Base-by-base conservation (phyloP, 1,139 yeast genomes). In the Candida sp. region DNA sequence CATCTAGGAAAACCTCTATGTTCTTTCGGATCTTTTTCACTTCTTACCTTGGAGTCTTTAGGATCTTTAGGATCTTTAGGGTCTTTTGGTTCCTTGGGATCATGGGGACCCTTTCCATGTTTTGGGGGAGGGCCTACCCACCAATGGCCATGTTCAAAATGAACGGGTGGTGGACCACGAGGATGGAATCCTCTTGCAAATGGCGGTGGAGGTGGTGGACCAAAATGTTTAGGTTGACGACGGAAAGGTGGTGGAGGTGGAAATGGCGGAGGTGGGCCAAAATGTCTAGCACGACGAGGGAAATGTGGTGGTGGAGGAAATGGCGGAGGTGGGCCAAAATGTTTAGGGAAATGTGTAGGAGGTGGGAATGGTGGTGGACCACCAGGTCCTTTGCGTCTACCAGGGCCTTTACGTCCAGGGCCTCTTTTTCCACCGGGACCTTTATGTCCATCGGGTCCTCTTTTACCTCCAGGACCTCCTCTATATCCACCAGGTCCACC, bases 321-420 rank as follows among this genome's bases (percentile, higher is more conserved):
- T 7, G 49, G 45, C 30, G 47, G 36, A 2, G 41, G 35, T 4
- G 47, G 47, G 22, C 40, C 46, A 19, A 59, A 37, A 35, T 56
- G 58, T 11, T 11, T 11, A 8, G 7, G 7, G 11, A 7, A 7
- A 7, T 11, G 11, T 25, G 7, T 2, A 2, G 29, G 29, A 25
- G 29, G 29, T 11, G 11, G 11, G 7, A 7, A 8, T 8, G 29
- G 29, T 8, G 29, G 29, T 25, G 11, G 11, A 8, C 29, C 11
- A 25, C 11, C 11, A 25, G 29, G 29, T 11, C 29, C 29, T 3
- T 3, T 25, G 2, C 29, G 7, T 2, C 29, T 3, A 7, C 29
- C 11, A 11, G 29, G 29, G 3, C 19, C 19, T 15, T 15, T 15
- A 15, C 19, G 19, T 15, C 19, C 19, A 15, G 19, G 19, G 3